These are phyloP conservation scores for Aspergillus sp. DNA, from an alignment of 2,329 filamentous ascomycete species.

Conservation along the genomic window DNA sequence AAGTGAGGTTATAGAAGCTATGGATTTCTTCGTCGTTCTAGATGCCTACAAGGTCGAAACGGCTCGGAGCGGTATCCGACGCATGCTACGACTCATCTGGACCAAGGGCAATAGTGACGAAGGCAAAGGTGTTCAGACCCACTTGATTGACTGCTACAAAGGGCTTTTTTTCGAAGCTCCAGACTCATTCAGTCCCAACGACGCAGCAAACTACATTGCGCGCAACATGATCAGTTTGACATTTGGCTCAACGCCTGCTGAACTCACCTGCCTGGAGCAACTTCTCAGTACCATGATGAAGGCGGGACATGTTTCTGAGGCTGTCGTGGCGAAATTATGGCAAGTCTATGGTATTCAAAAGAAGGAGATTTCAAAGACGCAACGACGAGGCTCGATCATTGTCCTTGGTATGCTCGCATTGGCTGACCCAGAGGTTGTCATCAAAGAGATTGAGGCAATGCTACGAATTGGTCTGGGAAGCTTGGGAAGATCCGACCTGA, in stretches of 20 bases:
- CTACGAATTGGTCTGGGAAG: constrained; percentile 81
- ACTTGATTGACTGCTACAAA: constrained; percentile 95
- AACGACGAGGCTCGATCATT: constrained; percentile 90
- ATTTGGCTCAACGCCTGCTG: constrained; percentile 89
- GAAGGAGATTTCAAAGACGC: constrained; percentile 86
- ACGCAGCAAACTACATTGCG: constrained; percentile 91
- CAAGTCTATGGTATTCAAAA: constrained; percentile 95
- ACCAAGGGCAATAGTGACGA: constrained; percentile 99
- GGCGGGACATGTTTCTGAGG: constrained; percentile 76
- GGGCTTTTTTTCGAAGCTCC: constrained; percentile 95
- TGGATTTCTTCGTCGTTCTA: constrained; percentile 95
- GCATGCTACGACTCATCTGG: constrained; percentile 97
- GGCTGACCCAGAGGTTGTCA: constrained; percentile 86
- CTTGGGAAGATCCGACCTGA: constrained; percentile 76
- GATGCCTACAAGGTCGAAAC: constrained; percentile 96
- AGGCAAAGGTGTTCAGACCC: constrained; percentile 94
- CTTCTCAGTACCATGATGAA: constrained; percentile 98
- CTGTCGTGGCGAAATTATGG: constrained; percentile 91
- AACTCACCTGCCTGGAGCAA: constrained; percentile 93
- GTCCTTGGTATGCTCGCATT: constrained; percentile 94
- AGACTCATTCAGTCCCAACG: constrained; percentile 79
- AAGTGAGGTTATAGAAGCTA: constrained; percentile 96
- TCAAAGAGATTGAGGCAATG: constrained; percentile 94
- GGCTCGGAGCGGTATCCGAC: constrained; percentile 84
- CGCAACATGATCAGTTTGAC: constrained; percentile 99